Percentiles rank a stretch among this genome's conserved stretches.
Conservation (phyloP, 768 basidiomycete species). For the Sarcomyxa edulis region DNA sequence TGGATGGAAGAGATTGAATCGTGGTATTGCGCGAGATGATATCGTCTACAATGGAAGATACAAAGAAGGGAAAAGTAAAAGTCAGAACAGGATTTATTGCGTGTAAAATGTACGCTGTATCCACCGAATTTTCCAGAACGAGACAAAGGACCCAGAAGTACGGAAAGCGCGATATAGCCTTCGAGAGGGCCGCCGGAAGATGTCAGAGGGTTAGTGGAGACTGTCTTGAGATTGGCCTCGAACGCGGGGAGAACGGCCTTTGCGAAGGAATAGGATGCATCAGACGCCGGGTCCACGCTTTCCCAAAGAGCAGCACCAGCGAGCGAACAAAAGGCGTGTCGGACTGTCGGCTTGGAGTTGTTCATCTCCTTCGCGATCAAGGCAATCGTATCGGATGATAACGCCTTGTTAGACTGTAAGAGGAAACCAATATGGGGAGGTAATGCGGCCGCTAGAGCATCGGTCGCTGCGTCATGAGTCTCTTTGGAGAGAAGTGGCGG, state of each 20-base stretch:
- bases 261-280: slow-evolving; percentile 46
- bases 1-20: slow-evolving; percentile 41
- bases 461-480: slow-evolving; percentile 61
- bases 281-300: slow-evolving; percentile 30
- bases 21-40: slow-evolving; percentile 41
- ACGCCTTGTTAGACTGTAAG: slow-evolving; percentile 33
- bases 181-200: slow-evolving; percentile 68
- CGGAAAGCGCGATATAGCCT: slow-evolving; percentile 72
- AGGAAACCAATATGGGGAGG: slow-evolving; percentile 53
- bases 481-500: slow-evolving; percentile 60
- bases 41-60: slow-evolving; percentile 28
- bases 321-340: slow-evolving; percentile 58
- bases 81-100: too few relatives aligned
- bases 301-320: slow-evolving; percentile 59
- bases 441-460: slow-evolving; percentile 50
- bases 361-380: slow-evolving; percentile 70
- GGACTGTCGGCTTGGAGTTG: slow-evolving; percentile 51
- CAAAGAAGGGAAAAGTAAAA: slow-evolving; percentile 7
- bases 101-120: slow-evolving; percentile 11
- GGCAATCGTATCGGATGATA: slow-evolving; percentile 39
- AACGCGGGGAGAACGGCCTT: slow-evolving; percentile 52
- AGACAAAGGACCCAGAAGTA: slow-evolving; percentile 59
- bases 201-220: slow-evolving; percentile 55
- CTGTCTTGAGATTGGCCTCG: slow-evolving; percentile 66
- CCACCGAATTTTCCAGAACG: slow-evolving; percentile 49